These are phyloP conservation scores for Apiotrichum brassicae DNA, from an alignment of 1,284 basidiomycete genomes.

Conservation along the genomic window DNA sequence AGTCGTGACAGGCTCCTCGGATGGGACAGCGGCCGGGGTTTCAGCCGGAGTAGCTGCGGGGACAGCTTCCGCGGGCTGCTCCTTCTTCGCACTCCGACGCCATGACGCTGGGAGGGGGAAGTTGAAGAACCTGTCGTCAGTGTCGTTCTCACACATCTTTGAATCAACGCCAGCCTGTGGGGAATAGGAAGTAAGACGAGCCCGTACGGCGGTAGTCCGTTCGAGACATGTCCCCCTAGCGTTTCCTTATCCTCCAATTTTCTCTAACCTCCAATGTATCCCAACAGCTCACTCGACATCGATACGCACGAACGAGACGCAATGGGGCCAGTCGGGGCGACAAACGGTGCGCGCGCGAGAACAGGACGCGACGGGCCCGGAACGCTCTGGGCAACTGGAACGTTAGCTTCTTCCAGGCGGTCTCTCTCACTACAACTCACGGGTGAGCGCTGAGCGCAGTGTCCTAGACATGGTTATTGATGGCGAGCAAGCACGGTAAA, in stretches of 20 bases:
- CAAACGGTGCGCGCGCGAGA: neutral
- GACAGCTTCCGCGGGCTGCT: neutral
- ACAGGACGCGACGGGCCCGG: constrained; percentile 13
- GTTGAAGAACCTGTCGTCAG: constrained; percentile 7
- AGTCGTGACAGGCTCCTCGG: no score
- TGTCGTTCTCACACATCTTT: no score
- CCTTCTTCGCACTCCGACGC: constrained; percentile 9
- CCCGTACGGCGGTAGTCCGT: no score
- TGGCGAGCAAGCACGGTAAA: neutral
- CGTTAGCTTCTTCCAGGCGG: neutral
- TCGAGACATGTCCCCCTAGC: no score
- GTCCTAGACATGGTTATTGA: constrained; percentile 17
- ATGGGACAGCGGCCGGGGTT: neutral
- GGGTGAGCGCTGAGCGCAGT: constrained; percentile 15
- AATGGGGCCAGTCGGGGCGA: neutral
- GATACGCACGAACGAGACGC: constrained; percentile 5
- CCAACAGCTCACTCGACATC: no score
- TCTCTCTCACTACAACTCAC: constrained; percentile 1
- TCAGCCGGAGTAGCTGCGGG: neutral
- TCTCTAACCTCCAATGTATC: no score
- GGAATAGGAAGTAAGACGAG: no score
- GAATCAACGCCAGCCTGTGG: no score
- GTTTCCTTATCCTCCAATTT: no score
- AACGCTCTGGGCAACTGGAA: constrained; percentile 14
- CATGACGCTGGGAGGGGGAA: constrained; percentile 8